Percentiles rank a stretch among this genome's conserved stretches.
phyloP scores from a whole-genome alignment of 2,329 filamentous ascomycete genomes.

The Alternaria tenuissima region DNA sequence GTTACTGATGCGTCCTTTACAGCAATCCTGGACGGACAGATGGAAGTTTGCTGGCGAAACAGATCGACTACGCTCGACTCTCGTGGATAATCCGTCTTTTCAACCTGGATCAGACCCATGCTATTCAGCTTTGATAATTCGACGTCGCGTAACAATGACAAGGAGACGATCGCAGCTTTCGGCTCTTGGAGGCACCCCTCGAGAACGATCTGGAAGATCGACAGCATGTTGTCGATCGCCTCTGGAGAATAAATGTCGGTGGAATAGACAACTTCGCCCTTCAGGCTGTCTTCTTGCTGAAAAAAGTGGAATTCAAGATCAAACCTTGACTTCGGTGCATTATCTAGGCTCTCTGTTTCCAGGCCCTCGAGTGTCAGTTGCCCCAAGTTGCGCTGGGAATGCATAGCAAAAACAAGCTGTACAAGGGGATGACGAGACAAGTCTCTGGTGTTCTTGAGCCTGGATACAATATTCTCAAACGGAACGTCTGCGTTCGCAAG shows the following conservation, averaged over 20 bases:
- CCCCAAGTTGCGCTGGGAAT: not conserved
- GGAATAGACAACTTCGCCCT: not conserved
- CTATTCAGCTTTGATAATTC: too few relatives aligned
- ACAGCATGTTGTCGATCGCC: slow-evolving; percentile 11
- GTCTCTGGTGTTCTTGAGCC: not conserved
- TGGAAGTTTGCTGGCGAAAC: slow-evolving; percentile 10
- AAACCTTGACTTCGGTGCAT: not conserved
- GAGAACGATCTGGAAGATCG: slow-evolving; percentile 9
- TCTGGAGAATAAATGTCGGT: slow-evolving; percentile 11
- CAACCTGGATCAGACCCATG: too few relatives aligned
- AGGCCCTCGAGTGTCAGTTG: not conserved
- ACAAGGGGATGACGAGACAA: slow-evolving; percentile 3
- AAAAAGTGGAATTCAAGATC: slow-evolving; percentile 10
- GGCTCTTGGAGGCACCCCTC: slow-evolving; percentile 1
- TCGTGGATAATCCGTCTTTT: too few relatives aligned
- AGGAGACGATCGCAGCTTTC: too few relatives aligned
- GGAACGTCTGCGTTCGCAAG: slow-evolving; percentile 1
- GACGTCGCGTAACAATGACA: too few relatives aligned
- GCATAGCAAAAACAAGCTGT: not conserved
- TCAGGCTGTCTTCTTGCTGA: not conserved
- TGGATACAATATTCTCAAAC: slow-evolving; percentile 8
- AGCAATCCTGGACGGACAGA: slow-evolving; percentile 5
- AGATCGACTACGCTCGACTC: slow-evolving; percentile 10
- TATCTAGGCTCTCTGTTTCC: not conserved
- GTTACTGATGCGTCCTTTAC: slow-evolving; percentile 13